These are phyloP conservation scores for Pittosporum tobira DNA, from an alignment of 129 eudicot genomes.

Conservation along the genomic window DNA sequence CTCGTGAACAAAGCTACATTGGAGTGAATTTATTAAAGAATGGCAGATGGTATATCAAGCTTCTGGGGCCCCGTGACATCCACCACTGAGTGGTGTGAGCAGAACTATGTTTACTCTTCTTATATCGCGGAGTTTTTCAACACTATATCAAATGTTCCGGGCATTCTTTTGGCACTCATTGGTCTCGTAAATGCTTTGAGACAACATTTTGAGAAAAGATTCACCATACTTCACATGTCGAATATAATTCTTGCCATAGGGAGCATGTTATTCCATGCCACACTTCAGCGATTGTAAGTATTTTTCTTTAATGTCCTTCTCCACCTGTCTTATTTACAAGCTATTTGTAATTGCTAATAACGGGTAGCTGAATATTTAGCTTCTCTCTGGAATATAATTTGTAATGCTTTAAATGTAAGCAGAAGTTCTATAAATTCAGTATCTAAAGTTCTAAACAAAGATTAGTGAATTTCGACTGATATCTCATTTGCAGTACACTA, in stretches of 20 bases:
- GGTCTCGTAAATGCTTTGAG: constrained; percentile 36
- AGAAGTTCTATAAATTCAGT: too few relatives aligned
- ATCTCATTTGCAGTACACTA: too few relatives aligned
- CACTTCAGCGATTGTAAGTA: constrained; percentile 41
- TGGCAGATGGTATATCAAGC: constrained; percentile 39
- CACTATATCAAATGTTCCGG: constrained; percentile 30
- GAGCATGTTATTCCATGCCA: constrained; percentile 31
- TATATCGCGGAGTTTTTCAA: constrained; percentile 35
- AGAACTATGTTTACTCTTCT: constrained; percentile 35
- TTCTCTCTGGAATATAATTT: too few relatives aligned
- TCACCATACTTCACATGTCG: constrained; percentile 39
- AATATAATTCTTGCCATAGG: constrained; percentile 38
- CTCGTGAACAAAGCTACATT: too few relatives aligned
- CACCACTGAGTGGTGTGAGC: constrained; percentile 40
- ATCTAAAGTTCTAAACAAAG: too few relatives aligned
- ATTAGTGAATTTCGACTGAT: too few relatives aligned
- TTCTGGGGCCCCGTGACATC: constrained; percentile 54
- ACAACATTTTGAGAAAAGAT: constrained; percentile 41
- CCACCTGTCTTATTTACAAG: background rate
- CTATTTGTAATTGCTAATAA: too few relatives aligned
- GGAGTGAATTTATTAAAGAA: constrained; percentile 1
- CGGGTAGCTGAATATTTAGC: too few relatives aligned
- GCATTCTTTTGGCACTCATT: constrained; percentile 36
- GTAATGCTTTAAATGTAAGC: too few relatives aligned
- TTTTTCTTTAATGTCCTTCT: background rate